Conservation (phyloP, 768 basidiomycete genomes). For the Macrocybe gigantea region DNA sequence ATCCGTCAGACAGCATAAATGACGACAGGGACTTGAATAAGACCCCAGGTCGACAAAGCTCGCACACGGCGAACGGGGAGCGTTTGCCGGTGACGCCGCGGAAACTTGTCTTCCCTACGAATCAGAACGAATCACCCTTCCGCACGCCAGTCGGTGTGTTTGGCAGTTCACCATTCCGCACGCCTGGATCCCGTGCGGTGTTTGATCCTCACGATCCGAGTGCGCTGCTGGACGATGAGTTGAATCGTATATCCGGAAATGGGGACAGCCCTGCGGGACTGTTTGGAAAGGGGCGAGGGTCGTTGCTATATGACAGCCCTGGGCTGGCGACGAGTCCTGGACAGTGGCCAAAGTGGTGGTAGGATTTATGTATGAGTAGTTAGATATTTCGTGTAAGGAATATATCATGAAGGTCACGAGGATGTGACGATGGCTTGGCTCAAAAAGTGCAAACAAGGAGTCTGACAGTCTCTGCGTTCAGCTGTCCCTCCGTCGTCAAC, state of each 20-base stretch:
- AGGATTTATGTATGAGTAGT: slow-evolving; percentile 1
- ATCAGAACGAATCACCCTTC: slow-evolving; percentile 33
- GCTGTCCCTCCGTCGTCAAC: slow-evolving; percentile 7
- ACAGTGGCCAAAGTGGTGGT: slow-evolving; percentile 45
- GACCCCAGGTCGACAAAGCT: slow-evolving; percentile 30
- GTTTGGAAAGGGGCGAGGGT: slow-evolving; percentile 51
- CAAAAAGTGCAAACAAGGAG: slow-evolving; percentile 2
- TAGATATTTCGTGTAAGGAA: slow-evolving; percentile 5
- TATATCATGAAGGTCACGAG: slow-evolving; percentile 2
- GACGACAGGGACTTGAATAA: slow-evolving; percentile 11
- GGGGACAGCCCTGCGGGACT: slow-evolving; percentile 64
- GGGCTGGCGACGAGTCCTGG: slow-evolving; percentile 48
- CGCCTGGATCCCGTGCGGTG: slow-evolving; percentile 44
- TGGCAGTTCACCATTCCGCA: slow-evolving; percentile 36
- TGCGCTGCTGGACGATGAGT: slow-evolving; percentile 65
- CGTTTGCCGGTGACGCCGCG: slow-evolving; percentile 32
- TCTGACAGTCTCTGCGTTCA: slow-evolving; percentile 8
- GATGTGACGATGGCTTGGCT: not conserved
- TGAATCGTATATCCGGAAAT: slow-evolving; percentile 44
- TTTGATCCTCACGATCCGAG: slow-evolving; percentile 73
- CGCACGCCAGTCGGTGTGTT: slow-evolving; percentile 26
- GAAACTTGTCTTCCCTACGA: slow-evolving; percentile 29
- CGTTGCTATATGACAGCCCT: slow-evolving; percentile 71
- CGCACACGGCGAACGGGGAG: slow-evolving; percentile 24
- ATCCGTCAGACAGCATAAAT: slow-evolving; percentile 26